Base-by-base conservation (phyloP, 345 rosid genomes). In the Fremontodendron californicum region DNA sequence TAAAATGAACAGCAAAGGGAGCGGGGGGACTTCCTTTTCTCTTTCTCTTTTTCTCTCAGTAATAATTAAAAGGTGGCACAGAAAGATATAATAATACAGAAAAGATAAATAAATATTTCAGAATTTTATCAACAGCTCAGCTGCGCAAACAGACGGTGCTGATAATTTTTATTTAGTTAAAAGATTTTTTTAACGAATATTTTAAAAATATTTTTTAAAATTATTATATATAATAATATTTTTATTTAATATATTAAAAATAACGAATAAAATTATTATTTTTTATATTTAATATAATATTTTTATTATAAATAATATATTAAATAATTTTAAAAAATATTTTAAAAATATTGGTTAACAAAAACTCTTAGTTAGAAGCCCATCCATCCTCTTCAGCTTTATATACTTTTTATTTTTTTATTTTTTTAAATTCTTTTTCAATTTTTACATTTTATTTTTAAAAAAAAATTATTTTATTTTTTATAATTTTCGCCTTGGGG, bases 161-260 rank as follows among this genome's bases (percentile, higher is more conserved):
- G 83, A 85, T 86, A 79, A 82, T 86, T 80, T 76, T 86, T 74
- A 78, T 82, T 84, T 84, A 80, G 86, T 84, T 89, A 82, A 77
- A n/a, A n/a, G n/a, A n/a, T n/a, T n/a, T n/a, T n/a, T n/a, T n/a
- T n/a, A n/a, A n/a, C n/a, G n/a, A n/a, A n/a, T n/a, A n/a, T n/a
- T n/a, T n/a, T n/a, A n/a, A n/a, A n/a, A n/a, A n/a, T n/a, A n/a
- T n/a, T n/a, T n/a, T n/a, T n/a, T n/a, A n/a, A n/a, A n/a, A n/a
- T n/a, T n/a, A n/a, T n/a, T n/a, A n/a, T n/a, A n/a, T n/a, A n/a
- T n/a, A n/a, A n/a, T n/a, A n/a, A n/a, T n/a, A n/a, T n/a, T n/a
- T n/a, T n/a, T n/a, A n/a, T n/a, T n/a, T n/a, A n/a, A n/a, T n/a
- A n/a, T n/a, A n/a, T n/a, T n/a, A n/a, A n/a, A n/a, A n/a, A n/a